Base-by-base conservation (phyloP, 768 basidiomycete species). In the Amanita thiersii region DNA sequence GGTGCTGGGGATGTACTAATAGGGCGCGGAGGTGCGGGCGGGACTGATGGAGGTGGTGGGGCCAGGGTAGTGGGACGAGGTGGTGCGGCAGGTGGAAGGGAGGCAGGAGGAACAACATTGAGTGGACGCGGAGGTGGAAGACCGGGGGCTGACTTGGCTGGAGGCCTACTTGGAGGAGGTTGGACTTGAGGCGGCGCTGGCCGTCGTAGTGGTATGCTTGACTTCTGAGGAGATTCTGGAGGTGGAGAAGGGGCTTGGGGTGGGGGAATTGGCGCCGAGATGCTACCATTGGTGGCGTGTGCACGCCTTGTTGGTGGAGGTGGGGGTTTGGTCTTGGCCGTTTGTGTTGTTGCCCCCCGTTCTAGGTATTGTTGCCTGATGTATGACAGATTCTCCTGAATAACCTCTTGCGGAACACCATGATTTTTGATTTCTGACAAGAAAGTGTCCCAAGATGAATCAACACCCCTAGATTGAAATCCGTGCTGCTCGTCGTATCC, bases 401-500 rank as follows among this genome's bases (percentile, higher is more conserved):
- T 79, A 31, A 86, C 62, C 26, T 81, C 77, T 37, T 70, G 70
- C 36, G 75, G 70, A 36, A 97, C 61, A 0, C 91, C 91, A 5
- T 69, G 61, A 33, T 63, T 60, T 46, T 80, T 73, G 4, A 97
- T 70, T 44, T 75, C 67, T 5, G 64, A 69, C 2, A 97, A 68
- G 43, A 98, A 61, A 1, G 77, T 66, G 33, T 77, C 68, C 94
- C 94, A 98, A 3, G 84, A 87, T 1, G 87, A 78, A 59, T 99
- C 94, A 4, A 99, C 86, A 40, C 87, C 87, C 11, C 69, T 73
- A 1, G 84, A 86, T 0, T 81, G 83, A 60, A 90, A 97, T 2
- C 94, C 94, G 18, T 79, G 75, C 49, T 94, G 80, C 0, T 75
- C 58, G 52, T 96, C 87, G 58, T 84, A 96, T 9, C 92, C 93